A percentile compares a stretch with the other conserved stretches of the same genome.
Conservation (phyloP, 345 rosid genomes). For the Eucalyptus curtisii region DNA sequence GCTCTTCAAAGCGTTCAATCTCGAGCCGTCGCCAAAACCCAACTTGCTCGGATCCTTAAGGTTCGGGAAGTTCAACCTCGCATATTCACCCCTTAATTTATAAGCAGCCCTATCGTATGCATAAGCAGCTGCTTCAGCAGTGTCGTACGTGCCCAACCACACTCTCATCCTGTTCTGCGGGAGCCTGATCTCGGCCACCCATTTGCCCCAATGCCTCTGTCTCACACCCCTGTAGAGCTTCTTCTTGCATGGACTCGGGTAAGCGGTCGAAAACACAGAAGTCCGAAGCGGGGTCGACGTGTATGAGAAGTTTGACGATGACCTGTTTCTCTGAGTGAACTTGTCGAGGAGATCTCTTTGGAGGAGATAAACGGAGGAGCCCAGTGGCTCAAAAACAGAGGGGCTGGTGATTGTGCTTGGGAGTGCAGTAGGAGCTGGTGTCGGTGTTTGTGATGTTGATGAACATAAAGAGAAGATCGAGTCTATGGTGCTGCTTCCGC, state of each 20-base stretch:
- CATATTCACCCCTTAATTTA: conserved; percentile 90
- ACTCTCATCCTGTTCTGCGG: conserved; percentile 96
- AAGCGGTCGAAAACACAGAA: conserved; percentile 5
- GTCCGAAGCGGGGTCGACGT: conserved; percentile 6
- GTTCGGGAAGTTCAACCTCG: conserved; percentile 77
- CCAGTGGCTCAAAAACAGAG: conserved; percentile 27
- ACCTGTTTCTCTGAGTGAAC: conserved; percentile 37
- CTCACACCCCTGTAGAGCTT: conserved; percentile 96
- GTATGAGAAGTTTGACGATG: background rate
- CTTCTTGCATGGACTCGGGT: conserved; percentile 31
- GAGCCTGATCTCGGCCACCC: conserved; percentile 96
- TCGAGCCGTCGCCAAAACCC: conserved; percentile 48
- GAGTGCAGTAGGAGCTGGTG: background rate
- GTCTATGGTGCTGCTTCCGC: conserved; percentile 71
- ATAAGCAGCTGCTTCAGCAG: conserved; percentile 88
- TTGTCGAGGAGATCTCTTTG: conserved; percentile 74
- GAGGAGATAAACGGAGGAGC: conserved; percentile 79
- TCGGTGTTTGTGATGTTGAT: conserved; percentile 2
- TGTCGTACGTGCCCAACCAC: conserved; percentile 91
- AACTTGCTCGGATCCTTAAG: conserved; percentile 50
- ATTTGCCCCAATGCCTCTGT: conserved; percentile 98
- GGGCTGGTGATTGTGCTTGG: background rate
- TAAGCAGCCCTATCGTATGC: conserved; percentile 99
- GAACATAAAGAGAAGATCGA: conserved; percentile 66
- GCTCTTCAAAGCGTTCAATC: conserved; percentile 44